A percentile compares a stretch with the other conserved stretches of the same genome.
These are phyloP conservation scores for Aspergillus persii DNA, from an alignment of 2,329 filamentous ascomycete species.

Conservation along the genomic window DNA sequence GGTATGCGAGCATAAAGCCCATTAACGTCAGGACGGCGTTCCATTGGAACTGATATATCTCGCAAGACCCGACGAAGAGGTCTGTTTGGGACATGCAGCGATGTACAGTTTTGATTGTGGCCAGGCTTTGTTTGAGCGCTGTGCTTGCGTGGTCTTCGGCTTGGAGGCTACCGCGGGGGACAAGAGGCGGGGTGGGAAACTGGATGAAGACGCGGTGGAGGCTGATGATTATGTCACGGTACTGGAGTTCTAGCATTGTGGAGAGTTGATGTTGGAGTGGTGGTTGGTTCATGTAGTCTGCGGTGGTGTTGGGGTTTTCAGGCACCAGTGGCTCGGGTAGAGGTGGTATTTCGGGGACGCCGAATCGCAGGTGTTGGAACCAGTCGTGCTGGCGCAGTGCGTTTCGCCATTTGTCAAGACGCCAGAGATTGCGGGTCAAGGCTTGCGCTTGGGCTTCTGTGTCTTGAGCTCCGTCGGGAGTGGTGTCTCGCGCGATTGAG, in stretches of 20 bases:
- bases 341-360: not conserved
- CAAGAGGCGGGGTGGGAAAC: conserved; percentile 11
- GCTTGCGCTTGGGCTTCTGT: not conserved
- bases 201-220: conserved; percentile 19
- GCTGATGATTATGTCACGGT: conserved; percentile 16
- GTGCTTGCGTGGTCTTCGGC: conserved; percentile 15
- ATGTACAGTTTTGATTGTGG: conserved; percentile 10
- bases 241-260: conserved; percentile 15
- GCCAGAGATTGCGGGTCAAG: not conserved
- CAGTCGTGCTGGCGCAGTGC: not conserved
- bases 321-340: not conserved
- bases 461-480: not conserved
- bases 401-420: not conserved
- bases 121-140: conserved; percentile 17
- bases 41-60: conserved; percentile 23
- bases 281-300: conserved; percentile 1
- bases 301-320: not conserved
- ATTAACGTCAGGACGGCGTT: conserved; percentile 20
- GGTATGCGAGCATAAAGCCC: conserved; percentile 20
- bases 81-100: conserved; percentile 10
- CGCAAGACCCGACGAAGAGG: conserved; percentile 12
- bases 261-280: conserved; percentile 6
- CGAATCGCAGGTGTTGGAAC: not conserved
- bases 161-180: conserved; percentile 8
- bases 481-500: not conserved